Evolutionary conservation across 305 asterid genomes (phyloP).

Genomic region (Petunia hybrid): DNA sequence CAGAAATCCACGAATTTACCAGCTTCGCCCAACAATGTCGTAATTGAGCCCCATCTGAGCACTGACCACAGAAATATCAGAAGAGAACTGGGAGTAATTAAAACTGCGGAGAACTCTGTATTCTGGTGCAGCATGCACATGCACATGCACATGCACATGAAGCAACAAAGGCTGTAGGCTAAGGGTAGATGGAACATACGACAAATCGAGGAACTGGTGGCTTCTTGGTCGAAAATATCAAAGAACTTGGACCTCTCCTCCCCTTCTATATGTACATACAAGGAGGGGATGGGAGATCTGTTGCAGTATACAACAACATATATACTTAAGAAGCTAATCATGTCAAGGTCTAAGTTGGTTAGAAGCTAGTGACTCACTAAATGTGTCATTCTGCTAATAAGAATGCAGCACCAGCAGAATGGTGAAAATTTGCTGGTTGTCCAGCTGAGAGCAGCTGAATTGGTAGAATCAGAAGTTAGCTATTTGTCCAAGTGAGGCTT

Average conservation of each 20-base stretch:
- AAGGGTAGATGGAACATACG: neutral
- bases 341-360: constrained; percentile 36
- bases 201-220: constrained; percentile 15
- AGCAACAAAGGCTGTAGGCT: neutral
- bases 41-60: too few species aligned
- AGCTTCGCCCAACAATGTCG: too few species aligned
- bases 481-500: constrained; percentile 39
- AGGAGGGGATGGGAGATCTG: constrained; percentile 31
- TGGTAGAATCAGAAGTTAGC: neutral
- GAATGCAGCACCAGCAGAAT: constrained; percentile 48
- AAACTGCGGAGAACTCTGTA: neutral
- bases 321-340: constrained; percentile 35
- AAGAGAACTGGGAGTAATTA: neutral
- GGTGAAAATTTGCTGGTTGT: constrained; percentile 48
- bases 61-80: neutral
- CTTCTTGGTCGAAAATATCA: constrained; percentile 10
- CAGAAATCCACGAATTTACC: too few species aligned
- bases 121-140: neutral
- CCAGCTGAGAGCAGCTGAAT: constrained; percentile 2
- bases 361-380: constrained; percentile 23
- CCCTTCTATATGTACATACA: constrained; percentile 41
- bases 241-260: constrained; percentile 26
- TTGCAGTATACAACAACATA: constrained; percentile 32
- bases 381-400: constrained; percentile 8
- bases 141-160: neutral